Evolutionary conservation across 2,329 filamentous ascomycete species (phyloP).

Genomic region (Basipetospora chlamydospora): DNA sequence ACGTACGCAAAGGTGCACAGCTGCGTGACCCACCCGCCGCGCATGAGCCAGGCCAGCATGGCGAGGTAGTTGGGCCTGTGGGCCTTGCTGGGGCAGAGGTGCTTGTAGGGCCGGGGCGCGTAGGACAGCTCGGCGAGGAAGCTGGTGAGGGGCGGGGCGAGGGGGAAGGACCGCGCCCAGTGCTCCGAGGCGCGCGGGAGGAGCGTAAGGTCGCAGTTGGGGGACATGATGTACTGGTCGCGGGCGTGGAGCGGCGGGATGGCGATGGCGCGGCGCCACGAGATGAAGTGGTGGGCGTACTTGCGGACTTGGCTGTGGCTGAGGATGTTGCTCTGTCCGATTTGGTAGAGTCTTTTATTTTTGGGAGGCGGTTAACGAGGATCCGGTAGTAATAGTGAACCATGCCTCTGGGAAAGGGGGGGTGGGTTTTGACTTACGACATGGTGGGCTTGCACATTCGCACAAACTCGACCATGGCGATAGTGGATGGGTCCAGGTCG

Average conservation of each 20-base stretch:
- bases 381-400: too few relatives aligned
- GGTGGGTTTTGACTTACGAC: slow-evolving; percentile 30
- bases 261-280: slow-evolving; percentile 85
- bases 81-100: slow-evolving; percentile 72
- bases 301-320: slow-evolving; percentile 69
- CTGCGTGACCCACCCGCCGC: slow-evolving; percentile 87
- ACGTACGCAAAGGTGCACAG: slow-evolving; percentile 85
- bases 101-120: slow-evolving; percentile 68
- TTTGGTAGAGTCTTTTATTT: slow-evolving; percentile 48
- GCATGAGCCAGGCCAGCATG: slow-evolving; percentile 85
- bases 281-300: slow-evolving; percentile 84
- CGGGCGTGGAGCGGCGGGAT: slow-evolving; percentile 81
- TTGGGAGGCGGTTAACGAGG: too few relatives aligned
- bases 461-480: slow-evolving; percentile 68
- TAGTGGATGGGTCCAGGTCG: slow-evolving; percentile 61
- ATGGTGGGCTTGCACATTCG: slow-evolving; percentile 56
- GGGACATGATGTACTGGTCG: slow-evolving; percentile 83
- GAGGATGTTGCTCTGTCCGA: slow-evolving; percentile 56
- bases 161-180: slow-evolving; percentile 69
- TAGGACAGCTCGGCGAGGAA: slow-evolving; percentile 76
- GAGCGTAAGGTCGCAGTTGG: slow-evolving; percentile 66
- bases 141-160: slow-evolving; percentile 68
- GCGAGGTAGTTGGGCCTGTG: slow-evolving; percentile 79
- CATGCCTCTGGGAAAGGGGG: too few relatives aligned
- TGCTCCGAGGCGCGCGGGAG: slow-evolving; percentile 53